phyloP scores from a whole-genome alignment of 768 basidiomycete genomes.

The Suillus spraguei region DNA sequence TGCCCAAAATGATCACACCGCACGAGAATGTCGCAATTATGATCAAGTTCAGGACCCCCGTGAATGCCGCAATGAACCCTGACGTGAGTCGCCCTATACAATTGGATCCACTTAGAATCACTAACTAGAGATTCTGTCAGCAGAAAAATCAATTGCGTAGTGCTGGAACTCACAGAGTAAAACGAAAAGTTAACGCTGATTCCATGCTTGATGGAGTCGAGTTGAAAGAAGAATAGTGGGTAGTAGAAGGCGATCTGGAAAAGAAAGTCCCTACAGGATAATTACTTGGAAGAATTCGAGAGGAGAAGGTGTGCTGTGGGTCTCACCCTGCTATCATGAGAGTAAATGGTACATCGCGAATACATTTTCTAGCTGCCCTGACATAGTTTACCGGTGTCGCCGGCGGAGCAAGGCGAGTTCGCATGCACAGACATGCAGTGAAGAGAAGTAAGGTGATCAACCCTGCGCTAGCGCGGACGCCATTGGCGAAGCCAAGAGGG shows the following conservation, averaged over 20 bases:
- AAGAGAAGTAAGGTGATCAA: neutral
- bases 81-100: slow-evolving; percentile 50
- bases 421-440: neutral
- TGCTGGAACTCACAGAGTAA: slow-evolving; percentile 43
- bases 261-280: slow-evolving; percentile 21
- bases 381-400: neutral
- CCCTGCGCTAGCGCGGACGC: neutral
- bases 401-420: neutral
- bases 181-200: slow-evolving; percentile 49
- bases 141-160: slow-evolving; percentile 2
- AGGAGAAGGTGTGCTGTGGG: neutral
- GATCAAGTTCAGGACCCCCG: slow-evolving; percentile 48
- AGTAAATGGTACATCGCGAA: slow-evolving; percentile 25
- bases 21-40: slow-evolving; percentile 37
- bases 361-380: slow-evolving; percentile 27
- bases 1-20: slow-evolving; percentile 45
- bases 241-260: slow-evolving; percentile 34
- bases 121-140: slow-evolving; percentile 36
- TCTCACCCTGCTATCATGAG: slow-evolving; percentile 25
- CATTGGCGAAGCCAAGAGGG: neutral
- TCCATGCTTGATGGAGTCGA: slow-evolving; percentile 53
- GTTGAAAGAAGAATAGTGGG: slow-evolving; percentile 61
- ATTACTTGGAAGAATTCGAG: neutral
- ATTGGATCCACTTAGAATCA: slow-evolving; percentile 55
- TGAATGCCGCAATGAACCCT: slow-evolving; percentile 36